A percentile compares a stretch with the other conserved stretches of the same genome.
phyloP scores from a whole-genome alignment of 345 rosid species.

The Cardamine chenopodiifolia region DNA sequence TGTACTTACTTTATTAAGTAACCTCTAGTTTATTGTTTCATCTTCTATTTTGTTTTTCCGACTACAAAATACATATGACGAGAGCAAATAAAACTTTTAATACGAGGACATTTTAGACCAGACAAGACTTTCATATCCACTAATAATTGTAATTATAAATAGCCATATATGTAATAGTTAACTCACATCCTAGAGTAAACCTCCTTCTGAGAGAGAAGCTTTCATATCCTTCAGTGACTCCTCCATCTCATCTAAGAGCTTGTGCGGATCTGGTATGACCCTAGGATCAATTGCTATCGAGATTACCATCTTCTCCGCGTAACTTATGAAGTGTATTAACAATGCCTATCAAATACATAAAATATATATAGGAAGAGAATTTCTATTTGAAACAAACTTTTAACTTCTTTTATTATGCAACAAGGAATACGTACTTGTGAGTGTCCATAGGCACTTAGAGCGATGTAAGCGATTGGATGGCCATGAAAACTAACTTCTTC shows the following conservation, averaged over 20 bases:
- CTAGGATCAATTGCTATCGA: not conserved
- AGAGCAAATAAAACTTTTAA: too few species aligned
- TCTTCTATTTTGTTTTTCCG: too few species aligned
- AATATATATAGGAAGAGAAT: not conserved
- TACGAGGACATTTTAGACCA: too few species aligned
- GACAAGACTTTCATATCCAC: too few species aligned
- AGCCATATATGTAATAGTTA: too few species aligned
- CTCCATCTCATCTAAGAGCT: not conserved
- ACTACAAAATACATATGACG: too few species aligned
- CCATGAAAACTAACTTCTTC: slow-evolving; percentile 58
- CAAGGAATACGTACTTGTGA: slow-evolving; percentile 33
- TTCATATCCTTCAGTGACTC: not conserved
- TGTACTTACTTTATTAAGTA: too few species aligned
- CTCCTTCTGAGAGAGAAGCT: not conserved
- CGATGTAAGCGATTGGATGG: slow-evolving; percentile 53
- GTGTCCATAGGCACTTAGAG: slow-evolving; percentile 54
- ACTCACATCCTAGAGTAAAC: not conserved
- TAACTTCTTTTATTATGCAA: not conserved
- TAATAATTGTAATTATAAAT: too few species aligned
- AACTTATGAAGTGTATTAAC: slow-evolving; percentile 66
- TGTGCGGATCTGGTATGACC: not conserved
- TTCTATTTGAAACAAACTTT: slow-evolving; percentile 7
- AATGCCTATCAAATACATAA: slow-evolving; percentile 48
- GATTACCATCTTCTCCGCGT: slow-evolving; percentile 20
- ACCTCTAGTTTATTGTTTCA: too few species aligned